Evolutionary conservation across 1,284 basidiomycete genomes (phyloP).

Genomic region (Apiotrichum brassicae): DNA sequence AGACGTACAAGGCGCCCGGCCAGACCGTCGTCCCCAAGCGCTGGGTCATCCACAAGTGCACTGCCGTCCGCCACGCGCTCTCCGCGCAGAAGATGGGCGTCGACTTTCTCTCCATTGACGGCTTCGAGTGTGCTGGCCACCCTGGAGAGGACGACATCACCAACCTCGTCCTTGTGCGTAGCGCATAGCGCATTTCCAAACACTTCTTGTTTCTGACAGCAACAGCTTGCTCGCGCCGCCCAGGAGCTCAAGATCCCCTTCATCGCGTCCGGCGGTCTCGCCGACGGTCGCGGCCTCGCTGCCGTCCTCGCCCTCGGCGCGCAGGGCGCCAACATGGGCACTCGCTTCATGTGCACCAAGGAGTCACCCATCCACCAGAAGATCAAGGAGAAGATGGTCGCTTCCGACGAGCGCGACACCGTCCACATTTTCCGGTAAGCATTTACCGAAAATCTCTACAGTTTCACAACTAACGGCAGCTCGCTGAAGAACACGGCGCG

Average conservation of each 20-base stretch:
- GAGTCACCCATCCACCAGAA: constrained; percentile 76
- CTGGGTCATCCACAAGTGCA: constrained; percentile 86
- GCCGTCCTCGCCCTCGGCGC: constrained; percentile 78
- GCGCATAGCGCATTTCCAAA: background rate
- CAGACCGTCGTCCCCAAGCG: constrained; percentile 45
- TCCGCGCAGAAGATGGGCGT: constrained; percentile 72
- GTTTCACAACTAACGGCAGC: constrained; percentile 11
- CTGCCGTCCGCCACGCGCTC: constrained; percentile 75
- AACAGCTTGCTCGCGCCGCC: constrained; percentile 76
- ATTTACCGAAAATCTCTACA: too few relatives aligned
- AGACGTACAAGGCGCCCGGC: constrained; percentile 47
- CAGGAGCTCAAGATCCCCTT: constrained; percentile 78
- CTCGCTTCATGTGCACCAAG: constrained; percentile 44
- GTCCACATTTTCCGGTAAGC: constrained; percentile 74
- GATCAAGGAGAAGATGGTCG: constrained; percentile 84
- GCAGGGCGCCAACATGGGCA: constrained; percentile 73
- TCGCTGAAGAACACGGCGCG: constrained; percentile 79
- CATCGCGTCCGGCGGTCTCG: constrained; percentile 82
- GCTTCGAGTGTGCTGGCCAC: constrained; percentile 88
- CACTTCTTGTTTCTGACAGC: too few relatives aligned
- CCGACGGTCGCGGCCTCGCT: constrained; percentile 73
- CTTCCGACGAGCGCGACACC: constrained; percentile 68
- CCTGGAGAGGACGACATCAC: constrained; percentile 94
- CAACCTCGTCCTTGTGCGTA: constrained; percentile 70
- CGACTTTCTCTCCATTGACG: constrained; percentile 79